Conservation (phyloP, 352 stramenopile species). For the Phytophthora pistaciae region DNA sequence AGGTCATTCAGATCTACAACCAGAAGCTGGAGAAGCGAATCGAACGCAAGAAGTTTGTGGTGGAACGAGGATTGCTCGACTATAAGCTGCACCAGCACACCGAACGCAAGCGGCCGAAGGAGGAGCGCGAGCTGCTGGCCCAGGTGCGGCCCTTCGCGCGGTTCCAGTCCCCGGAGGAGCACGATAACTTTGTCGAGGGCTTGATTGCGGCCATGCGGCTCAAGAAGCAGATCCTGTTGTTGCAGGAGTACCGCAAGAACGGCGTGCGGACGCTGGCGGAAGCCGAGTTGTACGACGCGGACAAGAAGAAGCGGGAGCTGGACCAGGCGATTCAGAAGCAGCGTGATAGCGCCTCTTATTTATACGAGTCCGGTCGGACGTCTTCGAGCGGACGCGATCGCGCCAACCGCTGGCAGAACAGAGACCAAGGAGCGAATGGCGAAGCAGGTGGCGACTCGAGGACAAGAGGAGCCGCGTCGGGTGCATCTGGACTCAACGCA, state of each 20-base stretch:
- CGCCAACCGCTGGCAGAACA: slow-evolving; percentile 74
- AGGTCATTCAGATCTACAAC: slow-evolving; percentile 98
- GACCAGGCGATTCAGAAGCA: slow-evolving; percentile 92
- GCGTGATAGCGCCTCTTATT: slow-evolving; percentile 86
- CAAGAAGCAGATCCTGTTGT: slow-evolving; percentile 95
- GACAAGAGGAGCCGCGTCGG: slow-evolving; percentile 30
- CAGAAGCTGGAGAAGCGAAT: slow-evolving; percentile 95
- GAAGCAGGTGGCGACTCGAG: slow-evolving; percentile 34
- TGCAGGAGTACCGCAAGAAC: slow-evolving; percentile 97
- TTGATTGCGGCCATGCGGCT: slow-evolving; percentile 92
- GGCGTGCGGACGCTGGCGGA: slow-evolving; percentile 95
- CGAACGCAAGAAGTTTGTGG: slow-evolving; percentile 92
- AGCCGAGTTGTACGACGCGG: slow-evolving; percentile 95
- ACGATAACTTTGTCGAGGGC: slow-evolving; percentile 94
- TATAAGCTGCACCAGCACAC: slow-evolving; percentile 95
- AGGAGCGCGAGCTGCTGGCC: slow-evolving; percentile 96
- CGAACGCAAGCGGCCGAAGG: slow-evolving; percentile 91
- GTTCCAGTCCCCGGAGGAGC: slow-evolving; percentile 94
- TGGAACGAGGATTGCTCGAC: slow-evolving; percentile 92
- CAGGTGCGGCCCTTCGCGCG: slow-evolving; percentile 96
- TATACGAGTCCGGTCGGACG: slow-evolving; percentile 81
- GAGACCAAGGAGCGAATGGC: slow-evolving; percentile 53
- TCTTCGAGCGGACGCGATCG: slow-evolving; percentile 66
- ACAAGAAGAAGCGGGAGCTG: slow-evolving; percentile 94
- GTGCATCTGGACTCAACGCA: slow-evolving; percentile 28